Evolutionary conservation across 2,329 filamentous ascomycete species (phyloP).

Genomic region (Lachnellula willkommii): DNA sequence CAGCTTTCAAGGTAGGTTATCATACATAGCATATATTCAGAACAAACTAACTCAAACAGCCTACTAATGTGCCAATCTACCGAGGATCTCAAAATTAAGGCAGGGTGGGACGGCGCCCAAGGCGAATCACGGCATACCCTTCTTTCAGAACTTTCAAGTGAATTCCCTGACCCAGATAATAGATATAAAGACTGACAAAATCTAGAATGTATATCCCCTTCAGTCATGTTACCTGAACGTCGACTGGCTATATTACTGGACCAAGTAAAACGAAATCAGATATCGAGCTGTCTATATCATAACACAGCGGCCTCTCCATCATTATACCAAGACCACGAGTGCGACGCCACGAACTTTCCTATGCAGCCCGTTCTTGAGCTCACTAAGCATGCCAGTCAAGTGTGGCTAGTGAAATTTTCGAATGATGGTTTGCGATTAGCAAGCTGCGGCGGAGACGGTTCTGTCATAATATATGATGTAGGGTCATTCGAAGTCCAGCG

Average conservation of each 20-base stretch:
- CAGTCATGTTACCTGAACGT: slow-evolving; percentile 93
- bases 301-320: slow-evolving; percentile 75
- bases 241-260: slow-evolving; percentile 75
- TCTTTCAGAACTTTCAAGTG: slow-evolving; percentile 79
- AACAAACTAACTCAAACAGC: slow-evolving; percentile 37
- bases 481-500: slow-evolving; percentile 60
- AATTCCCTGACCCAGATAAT: slow-evolving; percentile 29
- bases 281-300: slow-evolving; percentile 81
- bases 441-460: slow-evolving; percentile 70
- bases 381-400: slow-evolving; percentile 69
- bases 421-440: slow-evolving; percentile 79
- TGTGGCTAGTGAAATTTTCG: slow-evolving; percentile 90
- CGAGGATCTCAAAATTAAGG: slow-evolving; percentile 69
- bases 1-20: slow-evolving; percentile 63
- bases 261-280: slow-evolving; percentile 78
- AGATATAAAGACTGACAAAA: slow-evolving; percentile 19
- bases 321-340: slow-evolving; percentile 82
- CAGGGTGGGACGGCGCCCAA: slow-evolving; percentile 77
- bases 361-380: slow-evolving; percentile 66
- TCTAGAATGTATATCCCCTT: slow-evolving; percentile 82
- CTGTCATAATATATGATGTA: slow-evolving; percentile 78
- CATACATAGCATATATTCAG: neutral
- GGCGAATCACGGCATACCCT: slow-evolving; percentile 69
- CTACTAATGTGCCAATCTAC: slow-evolving; percentile 82
- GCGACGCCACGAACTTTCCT: slow-evolving; percentile 75